Base-by-base conservation (phyloP, 306 rosid species). In the Quercus aquifolioides region DNA sequence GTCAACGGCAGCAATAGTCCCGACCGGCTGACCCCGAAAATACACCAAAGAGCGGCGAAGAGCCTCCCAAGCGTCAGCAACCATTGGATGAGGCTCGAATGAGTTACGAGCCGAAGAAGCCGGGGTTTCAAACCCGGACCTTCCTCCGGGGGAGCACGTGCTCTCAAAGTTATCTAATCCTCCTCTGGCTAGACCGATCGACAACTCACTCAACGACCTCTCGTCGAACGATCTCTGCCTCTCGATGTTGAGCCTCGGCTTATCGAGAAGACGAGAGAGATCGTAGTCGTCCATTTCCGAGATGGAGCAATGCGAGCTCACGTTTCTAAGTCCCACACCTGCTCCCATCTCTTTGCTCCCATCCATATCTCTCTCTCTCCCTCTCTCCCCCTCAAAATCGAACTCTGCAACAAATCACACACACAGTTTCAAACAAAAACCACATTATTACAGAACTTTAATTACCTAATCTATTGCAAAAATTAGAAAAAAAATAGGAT, bases 1-100 rank as follows among this genome's bases (percentile, higher is more conserved):
- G 70, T 93, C 98, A 69, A 82, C 81, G 6, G 98, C 98, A 38
- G 94, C 98, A 80, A 93, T 93, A 54, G 98, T 93, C 59, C 98
- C 98, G 6, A 93, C 94, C 0, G 98, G 98, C 80, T 88, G 97
- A 71, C 84, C 80, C 41, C 90, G 90, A 38, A 88, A 90, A 87
- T 84, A 19, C 64, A 93, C 98, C 63, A 93, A 72, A 80, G 98
- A 93, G 43, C 84, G 89, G 15, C 98, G 88, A 31, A 93, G 92
- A 35, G 97, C 90, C 43, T 93, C 98, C 98, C 98, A 93, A 30
- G 98, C 98, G 80, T 93, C 97, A 6, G 97, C 98, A 17, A 93
- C 91, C 97, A 93, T 93, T 0, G 98, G 98, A 31, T 91, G 98
- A 35, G 98, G 98, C 89, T 93, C 98, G n/a, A 93, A 93, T 0